Evolutionary conservation across 371 early-diverging fungal species (phyloP), one percentile per base, ranked within the genome.

Genomic region (Mucor racemosus): DNA sequence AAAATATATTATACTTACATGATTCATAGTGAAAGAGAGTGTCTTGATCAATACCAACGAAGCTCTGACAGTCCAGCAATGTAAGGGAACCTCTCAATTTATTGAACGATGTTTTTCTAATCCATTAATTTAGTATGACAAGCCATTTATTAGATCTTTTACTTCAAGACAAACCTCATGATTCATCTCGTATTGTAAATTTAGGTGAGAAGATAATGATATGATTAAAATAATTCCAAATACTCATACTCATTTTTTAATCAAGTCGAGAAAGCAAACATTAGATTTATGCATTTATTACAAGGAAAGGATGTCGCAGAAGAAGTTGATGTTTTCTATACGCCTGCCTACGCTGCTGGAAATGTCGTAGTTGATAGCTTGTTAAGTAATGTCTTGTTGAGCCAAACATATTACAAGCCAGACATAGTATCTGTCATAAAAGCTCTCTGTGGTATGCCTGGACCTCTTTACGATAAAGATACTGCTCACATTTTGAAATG

Each of bases 401-500:
- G 78, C 58, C 85, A 84, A 41, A 75, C 81, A 0, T 84, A 82
- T 38, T 79, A 81, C 40, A 82, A 84, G 33, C 68, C 79, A 1
- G 80, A 79, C 38, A 82, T 84, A 67, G 59, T 82, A n/a, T 78
- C 82, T 34, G 72, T 84, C 14, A 76, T 84, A 40, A 84, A 82
- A 55, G 68, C 82, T 21, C 78, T 82, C 7, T 82, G 85, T 65
- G 83, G 85, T 4, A 75, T 84, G 68, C 74, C 74, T 39, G 83
- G 83, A 0, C 78, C 77, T 8, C 40, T 75, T 7, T 71, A 67
- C 36, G 68, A 74, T 46, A 77, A 76, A 68, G 75, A 60, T 58
- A 72, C 70, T n/a, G 66, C 63, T 1, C 64, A 65, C 6, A 62
- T 70, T 54, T 15, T 67, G 11, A 58, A 40, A 33, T 64, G 64